A percentile compares a stretch with the other conserved stretches of the same genome.
These are phyloP conservation scores for Sarcodon aspratus DNA, from an alignment of 768 basidiomycete genomes.

Conservation along the genomic window DNA sequence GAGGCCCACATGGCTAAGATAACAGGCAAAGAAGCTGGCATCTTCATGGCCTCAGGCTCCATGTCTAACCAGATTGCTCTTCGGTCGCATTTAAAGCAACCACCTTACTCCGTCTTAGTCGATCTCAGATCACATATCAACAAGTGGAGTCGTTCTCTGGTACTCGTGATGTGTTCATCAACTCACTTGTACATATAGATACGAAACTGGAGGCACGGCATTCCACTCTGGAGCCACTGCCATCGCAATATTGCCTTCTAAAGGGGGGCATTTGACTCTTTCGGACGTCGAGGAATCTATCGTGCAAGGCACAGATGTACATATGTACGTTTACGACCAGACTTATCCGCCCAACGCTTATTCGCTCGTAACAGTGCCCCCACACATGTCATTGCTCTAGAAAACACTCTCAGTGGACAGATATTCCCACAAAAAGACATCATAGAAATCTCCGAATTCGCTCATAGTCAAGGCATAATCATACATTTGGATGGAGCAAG, in stretches of 20 bases:
- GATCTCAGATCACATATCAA: conserved; percentile 84
- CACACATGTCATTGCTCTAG: conserved; percentile 75
- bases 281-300: conserved; percentile 60
- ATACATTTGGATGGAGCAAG: conserved; percentile 93
- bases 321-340: conserved; percentile 34
- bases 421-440: conserved; percentile 88
- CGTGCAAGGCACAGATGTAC: conserved; percentile 50
- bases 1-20: conserved; percentile 64
- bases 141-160: conserved; percentile 30
- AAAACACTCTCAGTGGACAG: conserved; percentile 90
- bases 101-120: conserved; percentile 81
- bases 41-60: conserved; percentile 85
- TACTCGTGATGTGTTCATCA: not conserved
- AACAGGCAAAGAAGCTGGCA: conserved; percentile 82
- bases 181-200: conserved; percentile 25
- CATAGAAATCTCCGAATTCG: conserved; percentile 68
- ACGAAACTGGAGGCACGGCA: conserved; percentile 87
- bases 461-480: conserved; percentile 54
- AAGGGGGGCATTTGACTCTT: conserved; percentile 72
- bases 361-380: conserved; percentile 46
- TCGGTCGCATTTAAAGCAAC: conserved; percentile 80
- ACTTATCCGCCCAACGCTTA: not conserved
- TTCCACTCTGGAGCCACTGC: conserved; percentile 69
- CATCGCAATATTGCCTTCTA: conserved; percentile 49
- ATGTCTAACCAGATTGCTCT: conserved; percentile 85